phyloP scores from a whole-genome alignment of 164 flowering plant genomes.

The Tinospora cordifolia region DNA sequence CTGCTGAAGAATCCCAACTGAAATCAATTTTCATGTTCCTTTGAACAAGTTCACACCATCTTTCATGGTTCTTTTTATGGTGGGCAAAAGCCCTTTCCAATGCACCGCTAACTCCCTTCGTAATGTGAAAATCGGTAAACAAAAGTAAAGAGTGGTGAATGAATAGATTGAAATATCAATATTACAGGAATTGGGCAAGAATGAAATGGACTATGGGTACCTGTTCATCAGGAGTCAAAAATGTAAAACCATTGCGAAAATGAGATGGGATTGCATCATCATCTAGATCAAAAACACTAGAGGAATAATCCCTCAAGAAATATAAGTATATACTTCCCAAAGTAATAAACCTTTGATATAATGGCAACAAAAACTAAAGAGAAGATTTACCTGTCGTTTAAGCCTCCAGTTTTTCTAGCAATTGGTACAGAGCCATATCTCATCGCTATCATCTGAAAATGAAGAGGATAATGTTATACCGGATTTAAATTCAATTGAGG shows the following conservation, averaged over 20 bases:
- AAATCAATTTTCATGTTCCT: slow-evolving; percentile 79
- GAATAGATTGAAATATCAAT: neutral
- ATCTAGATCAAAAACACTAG: slow-evolving; percentile 85
- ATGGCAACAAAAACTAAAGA: slow-evolving; percentile 1
- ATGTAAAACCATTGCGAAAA: slow-evolving; percentile 82
- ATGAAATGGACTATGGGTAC: slow-evolving; percentile 25
- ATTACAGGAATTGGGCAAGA: neutral
- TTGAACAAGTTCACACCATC: slow-evolving; percentile 71
- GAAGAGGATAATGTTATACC: neutral
- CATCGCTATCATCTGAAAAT: slow-evolving; percentile 93
- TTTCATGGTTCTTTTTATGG: slow-evolving; percentile 38
- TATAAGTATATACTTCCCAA: neutral
- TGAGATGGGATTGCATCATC: slow-evolving; percentile 63
- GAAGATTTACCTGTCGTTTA: slow-evolving; percentile 71
- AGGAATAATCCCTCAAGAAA: neutral
- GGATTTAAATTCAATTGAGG: neutral
- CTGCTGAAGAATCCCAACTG: slow-evolving; percentile 84
- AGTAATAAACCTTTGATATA: neutral
- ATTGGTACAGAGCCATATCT: slow-evolving; percentile 92
- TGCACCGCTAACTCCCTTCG: slow-evolving; percentile 65
- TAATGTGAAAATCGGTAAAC: neutral
- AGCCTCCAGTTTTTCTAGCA: slow-evolving; percentile 83
- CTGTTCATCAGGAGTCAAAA: slow-evolving; percentile 71
- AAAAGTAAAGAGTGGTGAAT: neutral
- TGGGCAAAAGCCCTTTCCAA: slow-evolving; percentile 74